Evolutionary conservation across 345 rosid genomes (phyloP).

Genomic region (Turritis glabra): DNA sequence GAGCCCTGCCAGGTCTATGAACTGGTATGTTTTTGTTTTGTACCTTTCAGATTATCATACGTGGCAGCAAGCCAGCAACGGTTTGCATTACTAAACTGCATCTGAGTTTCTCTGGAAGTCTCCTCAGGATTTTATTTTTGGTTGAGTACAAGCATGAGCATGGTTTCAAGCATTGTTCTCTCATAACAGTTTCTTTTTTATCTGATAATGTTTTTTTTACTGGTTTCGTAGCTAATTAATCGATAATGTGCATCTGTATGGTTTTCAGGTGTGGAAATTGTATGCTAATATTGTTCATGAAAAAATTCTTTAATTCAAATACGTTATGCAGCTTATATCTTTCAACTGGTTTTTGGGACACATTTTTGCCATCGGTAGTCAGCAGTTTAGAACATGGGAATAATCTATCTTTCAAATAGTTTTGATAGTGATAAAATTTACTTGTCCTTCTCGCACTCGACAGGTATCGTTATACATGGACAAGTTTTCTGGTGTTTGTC

Average conservation of each 20-base stretch:
- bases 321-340: constrained; percentile 19
- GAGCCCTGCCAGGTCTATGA: constrained; percentile 99
- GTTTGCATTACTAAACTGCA: constrained; percentile 4
- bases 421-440: constrained; percentile 12
- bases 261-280: not conserved
- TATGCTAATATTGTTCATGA: constrained; percentile 10
- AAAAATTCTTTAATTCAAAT: not conserved
- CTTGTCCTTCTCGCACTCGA: constrained; percentile 18
- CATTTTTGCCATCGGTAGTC: constrained; percentile 8
- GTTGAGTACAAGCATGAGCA: constrained; percentile 10
- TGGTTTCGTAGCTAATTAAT: constrained; percentile 5
- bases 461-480: constrained; percentile 98
- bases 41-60: constrained; percentile 8
- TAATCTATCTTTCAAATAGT: not conserved
- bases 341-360: constrained; percentile 11
- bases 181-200: constrained; percentile 2
- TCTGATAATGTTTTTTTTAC: not conserved
- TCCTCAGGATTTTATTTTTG: constrained; percentile 10
- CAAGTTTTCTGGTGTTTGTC: constrained; percentile 99
- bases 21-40: constrained; percentile 57
- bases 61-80: constrained; percentile 9
- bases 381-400: constrained; percentile 19
- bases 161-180: constrained; percentile 21
- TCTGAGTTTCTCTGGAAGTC: constrained; percentile 25
- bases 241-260: constrained; percentile 20